phyloP scores from a whole-genome alignment of 1,139 yeast species.

The Nakaseomyces kungkrabaensis region DNA sequence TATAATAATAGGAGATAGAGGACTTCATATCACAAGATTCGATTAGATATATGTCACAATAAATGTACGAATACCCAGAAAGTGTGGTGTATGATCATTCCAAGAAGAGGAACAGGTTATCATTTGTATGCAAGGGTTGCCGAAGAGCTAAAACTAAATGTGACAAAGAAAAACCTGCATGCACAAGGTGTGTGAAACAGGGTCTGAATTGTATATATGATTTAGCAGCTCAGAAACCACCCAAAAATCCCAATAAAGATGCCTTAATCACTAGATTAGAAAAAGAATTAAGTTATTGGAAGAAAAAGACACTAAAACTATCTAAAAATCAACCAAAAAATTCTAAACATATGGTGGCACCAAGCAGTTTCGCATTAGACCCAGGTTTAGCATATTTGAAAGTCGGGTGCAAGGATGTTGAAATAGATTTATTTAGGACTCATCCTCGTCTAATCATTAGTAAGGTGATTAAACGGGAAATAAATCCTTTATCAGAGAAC shows the following conservation, averaged over 20 bases:
- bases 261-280: constrained; percentile 24
- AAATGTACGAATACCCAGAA: background rate
- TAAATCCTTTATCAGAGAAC: constrained; percentile 3
- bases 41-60: background rate
- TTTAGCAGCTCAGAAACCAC: constrained; percentile 24
- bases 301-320: constrained; percentile 18
- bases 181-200: constrained; percentile 24
- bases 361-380: constrained; percentile 6
- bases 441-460: constrained; percentile 4
- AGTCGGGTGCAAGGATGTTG: background rate
- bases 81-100: background rate
- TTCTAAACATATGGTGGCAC: constrained; percentile 2
- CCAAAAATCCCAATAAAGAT: constrained; percentile 26
- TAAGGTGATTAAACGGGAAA: constrained; percentile 2
- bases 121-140: constrained; percentile 29
- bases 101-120: constrained; percentile 23
- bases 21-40: background rate
- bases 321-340: constrained; percentile 8
- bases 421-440: constrained; percentile 1
- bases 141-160: constrained; percentile 28
- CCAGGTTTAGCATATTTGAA: background rate
- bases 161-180: constrained; percentile 27
- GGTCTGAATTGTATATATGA: constrained; percentile 26
- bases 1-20: background rate
- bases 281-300: constrained; percentile 27